A percentile compares a stretch with the other conserved stretches of the same genome.
phyloP scores from a whole-genome alignment of 345 rosid species.

The Eucalyptus paniculata region DNA sequence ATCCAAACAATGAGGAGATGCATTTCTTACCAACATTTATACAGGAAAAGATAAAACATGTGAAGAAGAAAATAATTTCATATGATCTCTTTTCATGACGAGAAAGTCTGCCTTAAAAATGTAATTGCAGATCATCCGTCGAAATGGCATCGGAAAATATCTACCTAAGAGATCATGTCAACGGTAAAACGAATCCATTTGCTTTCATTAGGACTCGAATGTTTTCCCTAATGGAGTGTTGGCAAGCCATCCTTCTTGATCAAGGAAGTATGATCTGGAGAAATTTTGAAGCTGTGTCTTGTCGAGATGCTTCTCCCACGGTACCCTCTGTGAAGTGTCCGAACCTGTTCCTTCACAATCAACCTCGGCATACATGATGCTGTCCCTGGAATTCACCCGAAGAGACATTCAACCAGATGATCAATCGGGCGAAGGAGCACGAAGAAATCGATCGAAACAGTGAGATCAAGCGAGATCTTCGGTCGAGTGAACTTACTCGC shows the following conservation, averaged over 20 bases:
- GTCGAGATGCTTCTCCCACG: slow-evolving; percentile 2
- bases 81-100: neutral
- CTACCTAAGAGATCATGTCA: neutral
- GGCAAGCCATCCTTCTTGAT: slow-evolving; percentile 18
- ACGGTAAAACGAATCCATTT: neutral
- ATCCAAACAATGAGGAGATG: neutral
- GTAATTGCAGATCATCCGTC: neutral
- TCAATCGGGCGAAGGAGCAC: neutral
- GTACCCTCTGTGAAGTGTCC: slow-evolving; percentile 1
- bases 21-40: neutral
- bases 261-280: slow-evolving; percentile 1
- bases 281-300: neutral
- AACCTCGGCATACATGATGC: neutral
- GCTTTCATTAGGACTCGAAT: neutral
- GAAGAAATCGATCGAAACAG: neutral
- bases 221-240: neutral
- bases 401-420: neutral
- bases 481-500: slow-evolving; percentile 20
- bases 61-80: neutral
- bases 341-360: slow-evolving; percentile 8
- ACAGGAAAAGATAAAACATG: neutral
- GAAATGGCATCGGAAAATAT: neutral
- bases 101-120: neutral
- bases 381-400: neutral
- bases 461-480: neutral